phyloP scores from a whole-genome alignment of 2,329 filamentous ascomycete species.

The Penicillium fuscoglaucum region DNA sequence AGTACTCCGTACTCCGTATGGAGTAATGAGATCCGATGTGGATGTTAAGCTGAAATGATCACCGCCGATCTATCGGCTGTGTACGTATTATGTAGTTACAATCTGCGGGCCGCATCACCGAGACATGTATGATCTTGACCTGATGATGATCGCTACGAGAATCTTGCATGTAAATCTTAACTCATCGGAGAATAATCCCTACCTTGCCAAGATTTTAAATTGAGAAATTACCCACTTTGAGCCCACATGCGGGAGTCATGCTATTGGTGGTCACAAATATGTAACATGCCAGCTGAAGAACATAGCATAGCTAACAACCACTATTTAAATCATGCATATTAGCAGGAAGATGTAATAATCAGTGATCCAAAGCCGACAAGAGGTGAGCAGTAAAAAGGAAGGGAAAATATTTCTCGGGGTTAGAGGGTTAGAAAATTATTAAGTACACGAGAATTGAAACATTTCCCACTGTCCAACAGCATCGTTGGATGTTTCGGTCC shows the following conservation, averaged over 20 bases:
- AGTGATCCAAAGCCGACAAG: not conserved
- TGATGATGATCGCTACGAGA: not conserved
- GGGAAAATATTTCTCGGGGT: not conserved
- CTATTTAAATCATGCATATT: not conserved
- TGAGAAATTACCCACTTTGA: not conserved
- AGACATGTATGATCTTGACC: not conserved
- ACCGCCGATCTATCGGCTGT: not conserved
- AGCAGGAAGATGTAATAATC: not conserved
- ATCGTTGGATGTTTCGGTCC: not conserved
- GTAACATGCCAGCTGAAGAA: not conserved
- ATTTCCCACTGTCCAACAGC: not conserved
- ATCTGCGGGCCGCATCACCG: not conserved
- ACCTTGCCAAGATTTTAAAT: not conserved
- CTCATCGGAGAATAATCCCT: not conserved
- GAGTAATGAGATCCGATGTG: not conserved
- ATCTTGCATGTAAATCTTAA: not conserved
- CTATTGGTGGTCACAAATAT: not conserved
- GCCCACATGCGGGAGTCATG: not conserved
- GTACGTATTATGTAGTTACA: not conserved
- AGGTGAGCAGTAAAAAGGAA: not conserved
- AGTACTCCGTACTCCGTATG: too few species aligned
- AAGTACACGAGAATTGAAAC: not conserved
- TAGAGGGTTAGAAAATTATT: not conserved
- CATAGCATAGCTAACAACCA: not conserved
- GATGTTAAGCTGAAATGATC: not conserved